Percentiles rank a stretch among this genome's conserved stretches.
Evolutionary conservation across 2,329 filamentous ascomycete species (phyloP).

Genomic region (Cladophialophora exuberans): DNA sequence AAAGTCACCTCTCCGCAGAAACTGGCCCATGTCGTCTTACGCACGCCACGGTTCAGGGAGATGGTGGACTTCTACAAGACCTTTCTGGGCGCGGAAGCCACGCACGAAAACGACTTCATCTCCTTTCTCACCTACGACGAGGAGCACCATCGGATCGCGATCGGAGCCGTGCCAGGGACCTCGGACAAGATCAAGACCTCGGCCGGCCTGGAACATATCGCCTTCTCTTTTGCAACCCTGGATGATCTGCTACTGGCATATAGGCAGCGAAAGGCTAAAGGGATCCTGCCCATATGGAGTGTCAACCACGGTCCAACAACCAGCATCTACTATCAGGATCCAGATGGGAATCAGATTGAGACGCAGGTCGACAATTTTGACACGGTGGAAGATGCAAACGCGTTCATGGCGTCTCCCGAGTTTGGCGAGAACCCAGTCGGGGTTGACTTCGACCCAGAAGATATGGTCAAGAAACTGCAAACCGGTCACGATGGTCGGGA

Average conservation of each 20-base stretch:
- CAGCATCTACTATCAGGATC: conserved; percentile 55
- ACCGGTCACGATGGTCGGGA: background rate
- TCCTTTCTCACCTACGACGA: conserved; percentile 11
- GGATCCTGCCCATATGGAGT: conserved; percentile 44
- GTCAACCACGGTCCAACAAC: conserved; percentile 54
- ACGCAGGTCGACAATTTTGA: conserved; percentile 51
- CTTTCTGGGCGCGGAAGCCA: conserved; percentile 15
- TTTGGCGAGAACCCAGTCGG: conserved; percentile 19
- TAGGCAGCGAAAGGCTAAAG: conserved; percentile 32
- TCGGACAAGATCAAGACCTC: background rate
- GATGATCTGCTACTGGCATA: conserved; percentile 41
- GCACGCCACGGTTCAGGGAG: conserved; percentile 11
- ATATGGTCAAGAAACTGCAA: background rate
- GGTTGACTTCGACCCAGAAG: conserved; percentile 16
- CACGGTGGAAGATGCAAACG: conserved; percentile 7
- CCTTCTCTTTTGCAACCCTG: conserved; percentile 1
- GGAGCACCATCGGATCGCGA: conserved; percentile 48
- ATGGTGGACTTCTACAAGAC: conserved; percentile 16
- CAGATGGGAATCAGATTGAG: conserved; percentile 54
- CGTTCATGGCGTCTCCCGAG: conserved; percentile 3
- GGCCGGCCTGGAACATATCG: conserved; percentile 8
- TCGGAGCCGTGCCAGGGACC: conserved; percentile 37
- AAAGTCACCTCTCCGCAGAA: conserved; percentile 12
- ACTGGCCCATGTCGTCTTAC: conserved; percentile 23
- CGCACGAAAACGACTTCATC: conserved; percentile 10